Percentiles rank a stretch among this genome's conserved stretches.
phyloP scores from a whole-genome alignment of 2,329 filamentous ascomycete genomes.

The Fusarium sp. region DNA sequence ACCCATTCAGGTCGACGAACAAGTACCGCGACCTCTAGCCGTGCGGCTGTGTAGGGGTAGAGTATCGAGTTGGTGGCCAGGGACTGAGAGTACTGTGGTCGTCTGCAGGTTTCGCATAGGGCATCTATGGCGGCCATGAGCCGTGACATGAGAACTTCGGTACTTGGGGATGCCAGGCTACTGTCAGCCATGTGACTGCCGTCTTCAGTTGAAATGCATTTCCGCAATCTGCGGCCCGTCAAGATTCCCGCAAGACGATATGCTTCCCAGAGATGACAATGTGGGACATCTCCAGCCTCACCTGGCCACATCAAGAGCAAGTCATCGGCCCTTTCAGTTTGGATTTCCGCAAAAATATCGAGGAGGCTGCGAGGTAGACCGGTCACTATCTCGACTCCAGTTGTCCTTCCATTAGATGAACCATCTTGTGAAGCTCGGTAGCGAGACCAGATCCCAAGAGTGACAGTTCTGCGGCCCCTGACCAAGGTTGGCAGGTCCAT shows the following conservation, averaged over 20 bases:
- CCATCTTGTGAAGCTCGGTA: conserved; percentile 13
- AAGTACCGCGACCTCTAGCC: conserved; percentile 39
- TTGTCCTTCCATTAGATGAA: background rate
- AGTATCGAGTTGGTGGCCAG: conserved; percentile 41
- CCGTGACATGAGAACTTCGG: conserved; percentile 37
- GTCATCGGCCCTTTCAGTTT: conserved; percentile 21
- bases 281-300: conserved; percentile 38
- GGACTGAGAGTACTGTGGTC: conserved; percentile 21
- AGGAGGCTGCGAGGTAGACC: conserved; percentile 42
- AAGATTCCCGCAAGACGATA: conserved; percentile 41
- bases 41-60: conserved; percentile 41
- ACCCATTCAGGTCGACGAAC: conserved; percentile 30
- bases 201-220: background rate
- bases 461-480: conserved; percentile 15
- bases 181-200: background rate
- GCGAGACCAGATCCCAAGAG: conserved; percentile 26
- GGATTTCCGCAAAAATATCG: conserved; percentile 40
- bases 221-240: conserved; percentile 28
- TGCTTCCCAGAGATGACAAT: conserved; percentile 44
- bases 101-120: conserved; percentile 23
- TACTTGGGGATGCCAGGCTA: background rate
- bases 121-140: conserved; percentile 41
- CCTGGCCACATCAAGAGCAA: conserved; percentile 40
- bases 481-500: conserved; percentile 39
- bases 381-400: conserved; percentile 40